A percentile compares a stretch with the other conserved stretches of the same genome.
These are phyloP conservation scores for Tuber brumale DNA, from an alignment of 495 filamentous ascomycete genomes.

Conservation along the genomic window DNA sequence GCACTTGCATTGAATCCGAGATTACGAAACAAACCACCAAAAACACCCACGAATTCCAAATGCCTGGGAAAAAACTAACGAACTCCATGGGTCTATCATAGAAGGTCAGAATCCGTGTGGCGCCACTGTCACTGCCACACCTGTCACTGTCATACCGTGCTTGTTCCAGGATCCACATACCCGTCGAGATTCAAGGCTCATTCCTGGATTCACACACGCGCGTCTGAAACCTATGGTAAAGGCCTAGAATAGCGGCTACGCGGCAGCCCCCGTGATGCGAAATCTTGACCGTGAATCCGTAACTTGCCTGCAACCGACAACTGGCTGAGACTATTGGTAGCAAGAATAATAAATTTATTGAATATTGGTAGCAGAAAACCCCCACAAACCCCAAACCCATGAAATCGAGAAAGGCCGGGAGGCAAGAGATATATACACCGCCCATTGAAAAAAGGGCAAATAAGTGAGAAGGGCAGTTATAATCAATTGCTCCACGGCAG, in stretches of 20 bases:
- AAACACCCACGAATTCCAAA: neutral
- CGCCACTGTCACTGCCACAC: neutral
- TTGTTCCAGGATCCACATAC: neutral
- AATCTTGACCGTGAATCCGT: neutral
- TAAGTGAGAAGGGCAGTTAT: constrained; percentile 11
- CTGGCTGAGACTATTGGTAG: neutral
- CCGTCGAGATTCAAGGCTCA: neutral
- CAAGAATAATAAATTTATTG: neutral
- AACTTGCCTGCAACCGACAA: neutral
- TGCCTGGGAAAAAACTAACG: neutral
- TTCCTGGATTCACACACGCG: neutral
- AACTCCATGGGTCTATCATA: neutral
- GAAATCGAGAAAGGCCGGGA: neutral
- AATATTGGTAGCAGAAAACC: neutral
- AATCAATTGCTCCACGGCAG: constrained; percentile 68
- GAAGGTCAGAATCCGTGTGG: neutral
- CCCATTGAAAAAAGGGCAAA: neutral
- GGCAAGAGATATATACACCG: neutral
- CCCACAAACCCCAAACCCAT: neutral
- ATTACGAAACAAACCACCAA: neutral
- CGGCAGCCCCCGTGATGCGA: neutral
- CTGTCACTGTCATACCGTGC: too few species aligned
- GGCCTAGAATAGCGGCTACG: neutral
- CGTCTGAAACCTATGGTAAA: neutral
- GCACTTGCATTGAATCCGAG: neutral